phyloP scores from a whole-genome alignment of 1,284 basidiomycete species.

The Microbotryomycetes sp. region DNA sequence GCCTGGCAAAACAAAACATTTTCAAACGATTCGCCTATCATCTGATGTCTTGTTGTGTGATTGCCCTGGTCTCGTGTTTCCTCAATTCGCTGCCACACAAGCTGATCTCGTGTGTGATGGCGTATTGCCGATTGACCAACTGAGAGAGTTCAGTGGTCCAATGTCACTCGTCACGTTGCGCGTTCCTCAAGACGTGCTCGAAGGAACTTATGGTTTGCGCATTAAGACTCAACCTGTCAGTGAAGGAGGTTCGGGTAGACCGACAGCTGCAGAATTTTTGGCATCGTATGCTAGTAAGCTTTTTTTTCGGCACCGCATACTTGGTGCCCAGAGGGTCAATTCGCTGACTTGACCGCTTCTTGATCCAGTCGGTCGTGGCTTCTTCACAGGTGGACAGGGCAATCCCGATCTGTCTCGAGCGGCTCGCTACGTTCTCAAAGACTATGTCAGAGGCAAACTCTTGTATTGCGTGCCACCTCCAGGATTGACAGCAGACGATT shows the following conservation, averaged over 20 bases:
- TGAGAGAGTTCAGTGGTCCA: constrained; percentile 89
- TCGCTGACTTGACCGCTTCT: neutral
- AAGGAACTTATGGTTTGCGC: constrained; percentile 79
- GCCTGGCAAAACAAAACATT: constrained; percentile 98
- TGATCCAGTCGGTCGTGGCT: constrained; percentile 76
- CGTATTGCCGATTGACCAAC: constrained; percentile 94
- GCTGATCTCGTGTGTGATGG: constrained; percentile 96
- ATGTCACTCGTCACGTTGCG: constrained; percentile 70
- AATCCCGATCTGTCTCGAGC: constrained; percentile 95
- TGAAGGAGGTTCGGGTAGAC: constrained; percentile 74
- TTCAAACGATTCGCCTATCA: constrained; percentile 93
- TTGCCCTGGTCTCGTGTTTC: constrained; percentile 97
- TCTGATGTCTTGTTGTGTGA: constrained; percentile 87
- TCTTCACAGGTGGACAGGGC: constrained; percentile 86
- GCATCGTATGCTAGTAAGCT: constrained; percentile 82
- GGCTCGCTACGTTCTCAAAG: constrained; percentile 88
- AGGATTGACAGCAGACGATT: constrained; percentile 58
- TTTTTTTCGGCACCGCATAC: too few species aligned
- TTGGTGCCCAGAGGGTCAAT: too few species aligned
- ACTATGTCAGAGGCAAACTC: constrained; percentile 93
- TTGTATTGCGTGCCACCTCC: constrained; percentile 85
- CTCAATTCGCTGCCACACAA: constrained; percentile 92
- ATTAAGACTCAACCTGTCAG: constrained; percentile 64
- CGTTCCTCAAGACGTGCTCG: constrained; percentile 77
- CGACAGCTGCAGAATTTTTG: constrained; percentile 77